phyloP scores from a whole-genome alignment of 306 rosid genomes.

The Luffa acutangula region DNA sequence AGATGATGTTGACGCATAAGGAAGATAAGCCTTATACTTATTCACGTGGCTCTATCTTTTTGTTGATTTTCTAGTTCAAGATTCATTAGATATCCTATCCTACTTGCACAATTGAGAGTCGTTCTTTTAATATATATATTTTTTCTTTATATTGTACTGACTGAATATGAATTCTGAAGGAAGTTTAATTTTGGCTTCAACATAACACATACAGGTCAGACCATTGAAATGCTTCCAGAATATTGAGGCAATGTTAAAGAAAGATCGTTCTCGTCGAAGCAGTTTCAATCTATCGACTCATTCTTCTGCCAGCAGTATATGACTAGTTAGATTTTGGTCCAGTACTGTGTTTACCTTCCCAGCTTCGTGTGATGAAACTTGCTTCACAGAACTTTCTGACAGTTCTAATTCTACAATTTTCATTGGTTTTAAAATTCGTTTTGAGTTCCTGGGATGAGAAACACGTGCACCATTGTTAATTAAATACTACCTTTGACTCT shows the following conservation, averaged over 20 bases:
- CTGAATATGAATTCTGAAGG: neutral
- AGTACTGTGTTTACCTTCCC: neutral
- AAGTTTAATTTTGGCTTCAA: neutral
- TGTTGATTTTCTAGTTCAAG: neutral
- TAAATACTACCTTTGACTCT: neutral
- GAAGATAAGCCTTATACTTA: neutral
- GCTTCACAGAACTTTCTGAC: constrained; percentile 5
- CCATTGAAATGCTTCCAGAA: constrained; percentile 77
- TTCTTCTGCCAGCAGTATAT: constrained; percentile 32
- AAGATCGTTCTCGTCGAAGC: constrained; percentile 30
- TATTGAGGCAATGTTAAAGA: constrained; percentile 63
- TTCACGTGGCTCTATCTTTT: neutral
- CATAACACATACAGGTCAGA: constrained; percentile 47
- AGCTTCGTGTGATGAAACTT: constrained; percentile 9
- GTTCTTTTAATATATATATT: neutral
- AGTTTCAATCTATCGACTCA: constrained; percentile 52
- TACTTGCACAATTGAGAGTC: neutral
- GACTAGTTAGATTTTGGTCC: neutral
- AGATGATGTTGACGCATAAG: neutral
- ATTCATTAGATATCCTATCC: neutral
- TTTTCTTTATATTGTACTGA: neutral
- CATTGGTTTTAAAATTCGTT: neutral
- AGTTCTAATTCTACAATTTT: neutral
- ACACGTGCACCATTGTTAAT: neutral
- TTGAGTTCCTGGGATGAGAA: neutral